Conservation (phyloP, 805 yeast genomes). For the Debaryomyces tyrocola region DNA sequence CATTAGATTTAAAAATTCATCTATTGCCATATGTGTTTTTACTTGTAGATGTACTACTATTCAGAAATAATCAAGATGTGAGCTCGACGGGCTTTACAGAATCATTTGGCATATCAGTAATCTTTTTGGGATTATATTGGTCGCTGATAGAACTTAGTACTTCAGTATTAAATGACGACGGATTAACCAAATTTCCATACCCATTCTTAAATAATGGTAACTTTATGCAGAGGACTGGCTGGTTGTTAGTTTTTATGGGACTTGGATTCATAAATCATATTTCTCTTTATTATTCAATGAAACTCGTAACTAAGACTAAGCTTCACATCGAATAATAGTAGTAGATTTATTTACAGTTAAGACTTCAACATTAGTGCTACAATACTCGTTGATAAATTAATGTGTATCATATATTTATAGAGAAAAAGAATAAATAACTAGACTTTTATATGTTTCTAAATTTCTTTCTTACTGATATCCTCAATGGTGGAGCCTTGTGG, state of each 20-base stretch:
- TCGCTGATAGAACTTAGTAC: slow-evolving; percentile 12
- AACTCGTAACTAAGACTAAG: too few relatives aligned
- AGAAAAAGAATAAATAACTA: too few relatives aligned
- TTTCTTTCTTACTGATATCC: neutral
- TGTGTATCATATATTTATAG: too few relatives aligned
- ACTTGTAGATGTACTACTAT: slow-evolving; percentile 5
- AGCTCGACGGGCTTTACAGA: neutral
- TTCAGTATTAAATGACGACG: neutral
- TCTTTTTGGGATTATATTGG: slow-evolving; percentile 14
- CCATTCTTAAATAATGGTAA: slow-evolving; percentile 14
- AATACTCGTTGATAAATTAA: too few relatives aligned
- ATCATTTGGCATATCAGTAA: slow-evolving; percentile 5
- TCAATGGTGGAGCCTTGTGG: neutral
- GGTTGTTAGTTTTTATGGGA: slow-evolving; percentile 9
- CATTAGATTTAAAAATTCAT: slow-evolving; percentile 24
- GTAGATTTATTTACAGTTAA: too few relatives aligned
- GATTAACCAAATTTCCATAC: slow-evolving; percentile 14
- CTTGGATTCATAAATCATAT: neutral
- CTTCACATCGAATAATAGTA: too few relatives aligned
- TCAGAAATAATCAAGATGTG: neutral
- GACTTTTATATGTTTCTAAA: neutral
- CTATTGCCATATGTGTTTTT: slow-evolving; percentile 23
- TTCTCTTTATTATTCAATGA: neutral
- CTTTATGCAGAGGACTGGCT: slow-evolving; percentile 4
- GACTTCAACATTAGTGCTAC: too few relatives aligned